A percentile compares a stretch with the other conserved stretches of the same genome.
Conservation (phyloP, 495 filamentous ascomycete genomes). For the Filosporella fistucella region DNA sequence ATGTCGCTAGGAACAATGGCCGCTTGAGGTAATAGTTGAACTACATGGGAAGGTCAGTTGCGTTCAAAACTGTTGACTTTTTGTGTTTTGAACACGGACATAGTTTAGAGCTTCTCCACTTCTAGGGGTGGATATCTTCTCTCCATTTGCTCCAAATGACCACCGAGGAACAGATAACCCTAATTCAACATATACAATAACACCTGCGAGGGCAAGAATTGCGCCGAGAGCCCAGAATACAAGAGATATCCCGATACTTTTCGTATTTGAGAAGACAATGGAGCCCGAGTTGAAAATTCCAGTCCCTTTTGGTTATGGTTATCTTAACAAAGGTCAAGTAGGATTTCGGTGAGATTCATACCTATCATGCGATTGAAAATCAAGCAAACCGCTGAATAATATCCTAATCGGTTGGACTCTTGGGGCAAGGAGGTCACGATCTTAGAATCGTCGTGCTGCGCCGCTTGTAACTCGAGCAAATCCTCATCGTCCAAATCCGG, state of each 20-base stretch:
- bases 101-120: constrained; percentile 11
- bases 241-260: constrained; percentile 5
- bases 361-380: constrained; percentile 15
- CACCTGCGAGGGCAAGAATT: constrained; percentile 2
- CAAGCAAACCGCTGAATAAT: constrained; percentile 6
- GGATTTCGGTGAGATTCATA: neutral
- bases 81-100: neutral
- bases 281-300: constrained; percentile 10
- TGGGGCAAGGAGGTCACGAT: neutral
- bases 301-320: constrained; percentile 1
- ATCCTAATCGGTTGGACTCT: constrained; percentile 1
- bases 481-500: constrained; percentile 5
- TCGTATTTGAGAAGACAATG: constrained; percentile 2
- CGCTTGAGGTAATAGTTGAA: constrained; percentile 9
- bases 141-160: constrained; percentile 3
- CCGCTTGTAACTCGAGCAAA: constrained; percentile 5
- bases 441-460: neutral
- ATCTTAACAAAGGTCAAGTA: neutral
- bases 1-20: constrained; percentile 29
- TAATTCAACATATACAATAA: constrained; percentile 4
- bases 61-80: neutral
- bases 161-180: constrained; percentile 7
- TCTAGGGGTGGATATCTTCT: constrained; percentile 4
- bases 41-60: neutral
- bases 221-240: constrained; percentile 3